Evolutionary conservation across 2,329 filamentous ascomycete genomes (phyloP), one percentile per base, ranked within the genome.

Genomic region (Chaetoscypha palmicola): DNA sequence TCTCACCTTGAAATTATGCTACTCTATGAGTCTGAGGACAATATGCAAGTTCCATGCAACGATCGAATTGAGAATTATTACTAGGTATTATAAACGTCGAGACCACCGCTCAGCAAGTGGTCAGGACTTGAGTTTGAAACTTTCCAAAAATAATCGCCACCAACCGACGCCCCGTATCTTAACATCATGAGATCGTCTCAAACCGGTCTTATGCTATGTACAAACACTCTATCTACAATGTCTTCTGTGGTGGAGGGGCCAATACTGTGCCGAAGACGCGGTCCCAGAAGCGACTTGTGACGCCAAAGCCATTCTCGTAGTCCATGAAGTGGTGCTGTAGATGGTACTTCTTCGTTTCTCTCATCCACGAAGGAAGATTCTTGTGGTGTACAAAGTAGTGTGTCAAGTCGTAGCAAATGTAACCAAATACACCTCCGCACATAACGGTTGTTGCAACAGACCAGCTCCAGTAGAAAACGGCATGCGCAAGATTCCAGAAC

Each of bases 371-470:
- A 12, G 92, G 92, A 2, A 98, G 79, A 58, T 88, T 94, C 68
- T 85, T 79, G 70, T 98, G 92, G 66, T 98, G 92, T 30, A 98
- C 76, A 75, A 98, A 98, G 73, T 97, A 98, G 66, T 98, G 92
- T 1, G 92, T 98, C 70, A 96, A 61, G 64, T 98, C 92, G 69
- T 98, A 98, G 72, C 85, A 89, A 50, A 96, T 76, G 64, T 98
- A 98, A 45, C 92, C 92, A 58, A 95, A 94, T 51, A 98, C 81
- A 49, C 90, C 92, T 38, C 92, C 92, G 58, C 82, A 91, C 70
- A 76, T 98, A 3, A 88, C 83, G 17, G 81, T 78, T 0, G 81
- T 77, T 4, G 81, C 92, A 8, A 83, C 77, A 64, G 86, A 76
- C 90, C 90, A 97, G 66, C 91, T 78, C 68, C 81, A 90, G 63